Base-by-base conservation (phyloP, 192 early-diverging fungal genomes). In the Backusella psychrophila region DNA sequence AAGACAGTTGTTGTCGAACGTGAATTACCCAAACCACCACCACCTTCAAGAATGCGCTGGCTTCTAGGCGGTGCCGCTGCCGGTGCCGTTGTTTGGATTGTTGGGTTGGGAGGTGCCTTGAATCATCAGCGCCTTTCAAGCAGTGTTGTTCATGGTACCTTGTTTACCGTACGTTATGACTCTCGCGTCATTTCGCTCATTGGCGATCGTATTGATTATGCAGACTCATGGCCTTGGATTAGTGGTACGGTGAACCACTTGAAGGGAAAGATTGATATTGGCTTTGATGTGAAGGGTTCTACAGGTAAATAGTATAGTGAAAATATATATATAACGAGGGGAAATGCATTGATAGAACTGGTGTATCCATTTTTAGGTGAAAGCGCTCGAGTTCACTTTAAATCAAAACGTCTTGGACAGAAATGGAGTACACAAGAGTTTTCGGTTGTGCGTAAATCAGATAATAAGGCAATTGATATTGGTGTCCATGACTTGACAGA, bases 171-270 rank as follows among this genome's bases (percentile, higher is more conserved):
- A 26, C 86, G 86, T 41, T 86, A 87, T 78, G 81, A 89, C 66
- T 80, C 77, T 12, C 76, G 81, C 36, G 85, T 85, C 4, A 76
- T 83, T 46, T 81, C 78, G 42, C 66, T 87, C 11, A 69, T 91
- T n/a, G 90, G 90, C 2, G 82, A 84, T 17, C 76, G 86, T 19
- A 80, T 91, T 56, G 85, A 86, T 74, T 91, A 87, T 75, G 83
- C 84, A 26, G 83, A 82, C 19, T 67, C 35, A 9, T 89, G 86
- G 86, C 87, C 90, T 17, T 91, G 90, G 90, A 89, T 91, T 77
- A 82, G 79, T n/a, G 90, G 90, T 3, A 85, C 82, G 0, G 86
- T 91, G 12, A 89, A 89, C 52, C 85, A 91, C 79, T 80, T 91
- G 59, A 88, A 91, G 71, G 90, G 90, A 5, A 72, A 82, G 31